Conservation (phyloP, 176 grass and related monocot species). For the Triticum dicoccoides region DNA sequence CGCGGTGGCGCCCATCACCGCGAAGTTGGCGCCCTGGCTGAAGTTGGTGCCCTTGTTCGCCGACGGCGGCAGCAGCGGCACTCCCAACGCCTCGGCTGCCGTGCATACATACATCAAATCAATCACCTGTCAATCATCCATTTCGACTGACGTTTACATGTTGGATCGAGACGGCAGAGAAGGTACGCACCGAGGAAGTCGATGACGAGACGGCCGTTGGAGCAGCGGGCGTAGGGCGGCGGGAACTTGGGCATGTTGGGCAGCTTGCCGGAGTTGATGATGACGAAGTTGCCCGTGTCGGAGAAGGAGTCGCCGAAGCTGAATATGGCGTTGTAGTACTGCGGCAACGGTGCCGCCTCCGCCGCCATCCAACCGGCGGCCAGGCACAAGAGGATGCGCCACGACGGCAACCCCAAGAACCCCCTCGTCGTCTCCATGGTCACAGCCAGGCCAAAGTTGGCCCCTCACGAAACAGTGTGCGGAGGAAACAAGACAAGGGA, state of each 20-base stretch:
- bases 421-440: not conserved
- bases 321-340: too few species aligned
- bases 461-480: not conserved
- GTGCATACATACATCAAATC: not conserved
- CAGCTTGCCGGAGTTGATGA: slow-evolving; percentile 58
- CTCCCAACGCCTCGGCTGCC: slow-evolving; percentile 59
- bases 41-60: slow-evolving; percentile 57
- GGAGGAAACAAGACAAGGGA: too few species aligned
- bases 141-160: not conserved
- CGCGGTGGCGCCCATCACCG: slow-evolving; percentile 68
- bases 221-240: slow-evolving; percentile 32
- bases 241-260: slow-evolving; percentile 59
- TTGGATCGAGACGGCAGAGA: slow-evolving; percentile 12
- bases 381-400: not conserved
- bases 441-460: not conserved
- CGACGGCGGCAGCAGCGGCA: slow-evolving; percentile 62
- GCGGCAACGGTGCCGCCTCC: slow-evolving; percentile 53
- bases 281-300: too few species aligned
- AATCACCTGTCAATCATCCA: not conserved
- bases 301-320: too few species aligned
- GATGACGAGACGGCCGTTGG: slow-evolving; percentile 57
- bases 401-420: not conserved
- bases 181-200: slow-evolving; percentile 53
- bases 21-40: slow-evolving; percentile 85
- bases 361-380: not conserved